A percentile compares a stretch with the other conserved stretches of the same genome.
phyloP scores from a whole-genome alignment of 2,329 filamentous ascomycete genomes.

The Annulohypoxylon truncatum region DNA sequence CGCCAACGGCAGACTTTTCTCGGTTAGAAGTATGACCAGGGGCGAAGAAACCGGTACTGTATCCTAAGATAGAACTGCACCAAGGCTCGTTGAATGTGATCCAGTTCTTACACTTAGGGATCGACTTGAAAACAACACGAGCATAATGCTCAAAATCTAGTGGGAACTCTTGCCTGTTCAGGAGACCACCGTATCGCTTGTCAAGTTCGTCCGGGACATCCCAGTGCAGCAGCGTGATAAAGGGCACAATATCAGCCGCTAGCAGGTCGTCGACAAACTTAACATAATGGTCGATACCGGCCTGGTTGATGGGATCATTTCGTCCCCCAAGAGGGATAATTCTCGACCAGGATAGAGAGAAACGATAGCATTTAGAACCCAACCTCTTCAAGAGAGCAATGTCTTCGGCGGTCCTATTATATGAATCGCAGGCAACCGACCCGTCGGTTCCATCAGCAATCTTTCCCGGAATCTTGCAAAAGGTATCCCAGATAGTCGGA shows the following conservation, averaged over 20 bases:
- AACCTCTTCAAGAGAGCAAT: constrained; percentile 80
- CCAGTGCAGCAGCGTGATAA: constrained; percentile 90
- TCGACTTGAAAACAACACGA: constrained; percentile 77
- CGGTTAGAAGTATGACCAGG: constrained; percentile 85
- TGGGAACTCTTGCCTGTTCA: constrained; percentile 85
- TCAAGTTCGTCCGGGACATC: constrained; percentile 84
- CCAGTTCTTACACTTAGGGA: constrained; percentile 86
- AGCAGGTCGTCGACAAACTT: constrained; percentile 82
- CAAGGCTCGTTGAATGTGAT: constrained; percentile 93
- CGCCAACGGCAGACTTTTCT: constrained; percentile 74
- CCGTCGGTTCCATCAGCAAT: constrained; percentile 83
- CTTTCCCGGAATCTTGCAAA: constrained; percentile 83
- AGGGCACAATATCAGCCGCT: constrained; percentile 79
- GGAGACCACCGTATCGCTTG: constrained; percentile 81
- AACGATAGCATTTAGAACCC: constrained; percentile 81
- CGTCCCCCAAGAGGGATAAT: constrained; percentile 89
- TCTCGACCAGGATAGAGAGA: constrained; percentile 86
- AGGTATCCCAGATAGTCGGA: constrained; percentile 91
- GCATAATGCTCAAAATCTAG: constrained; percentile 85
- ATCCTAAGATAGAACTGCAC: constrained; percentile 84
- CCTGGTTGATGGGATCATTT: constrained; percentile 82
- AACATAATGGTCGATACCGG: constrained; percentile 81
- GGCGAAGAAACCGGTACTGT: constrained; percentile 81
- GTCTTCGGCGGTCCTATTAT: constrained; percentile 81
- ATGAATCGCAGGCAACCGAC: constrained; percentile 85